phyloP scores from a whole-genome alignment of 2,329 filamentous ascomycete species.

The Cryphonectria naterciae region DNA sequence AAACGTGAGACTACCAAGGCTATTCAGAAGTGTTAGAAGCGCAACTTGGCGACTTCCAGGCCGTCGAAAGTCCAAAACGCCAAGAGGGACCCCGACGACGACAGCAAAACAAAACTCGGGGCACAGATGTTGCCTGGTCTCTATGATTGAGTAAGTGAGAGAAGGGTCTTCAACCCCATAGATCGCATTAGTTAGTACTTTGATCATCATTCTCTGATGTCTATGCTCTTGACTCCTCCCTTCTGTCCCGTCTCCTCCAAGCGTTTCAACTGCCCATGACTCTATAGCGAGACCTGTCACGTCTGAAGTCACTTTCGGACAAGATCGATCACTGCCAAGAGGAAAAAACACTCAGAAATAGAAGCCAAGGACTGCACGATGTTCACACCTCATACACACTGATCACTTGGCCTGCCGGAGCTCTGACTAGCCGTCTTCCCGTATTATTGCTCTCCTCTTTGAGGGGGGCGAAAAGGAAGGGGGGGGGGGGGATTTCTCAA shows the following conservation, averaged over 20 bases:
- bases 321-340: slow-evolving; percentile 25
- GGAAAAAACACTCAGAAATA: slow-evolving; percentile 15
- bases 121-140: background rate
- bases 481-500: no score
- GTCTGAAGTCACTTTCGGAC: slow-evolving; percentile 13
- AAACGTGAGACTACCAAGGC: slow-evolving; percentile 16
- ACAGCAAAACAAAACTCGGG: slow-evolving; percentile 1
- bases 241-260: slow-evolving; percentile 19
- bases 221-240: background rate
- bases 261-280: slow-evolving; percentile 16
- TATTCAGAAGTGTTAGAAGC: slow-evolving; percentile 22
- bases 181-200: background rate
- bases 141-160: background rate
- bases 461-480: no score
- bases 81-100: slow-evolving; percentile 13
- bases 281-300: slow-evolving; percentile 14
- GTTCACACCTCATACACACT: slow-evolving; percentile 19
- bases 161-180: no score
- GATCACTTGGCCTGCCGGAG: slow-evolving; percentile 27
- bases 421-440: slow-evolving; percentile 19
- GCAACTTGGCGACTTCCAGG: slow-evolving; percentile 22
- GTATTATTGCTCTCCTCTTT: no score
- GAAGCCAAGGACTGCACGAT: slow-evolving; percentile 16
- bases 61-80: slow-evolving; percentile 25
- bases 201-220: background rate